Conservation (phyloP, 2,329 filamentous ascomycete species). For the Byssoonygena ceratinophila region DNA sequence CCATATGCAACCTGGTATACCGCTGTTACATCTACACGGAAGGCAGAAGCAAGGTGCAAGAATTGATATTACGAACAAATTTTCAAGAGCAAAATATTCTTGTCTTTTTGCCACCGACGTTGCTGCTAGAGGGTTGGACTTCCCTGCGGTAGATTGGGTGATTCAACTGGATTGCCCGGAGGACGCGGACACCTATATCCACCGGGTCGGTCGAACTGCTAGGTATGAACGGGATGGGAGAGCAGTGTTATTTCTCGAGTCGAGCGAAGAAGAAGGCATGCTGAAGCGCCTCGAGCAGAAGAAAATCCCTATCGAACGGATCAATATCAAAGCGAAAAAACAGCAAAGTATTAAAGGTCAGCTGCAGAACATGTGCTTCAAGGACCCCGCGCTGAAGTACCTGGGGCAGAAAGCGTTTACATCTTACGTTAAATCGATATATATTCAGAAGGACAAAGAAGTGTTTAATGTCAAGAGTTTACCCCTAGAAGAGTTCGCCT, state of each 20-base stretch:
- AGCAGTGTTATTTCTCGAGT: constrained; percentile 83
- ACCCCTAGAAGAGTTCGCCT: constrained; percentile 74
- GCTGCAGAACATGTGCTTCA: constrained; percentile 89
- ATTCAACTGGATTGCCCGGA: constrained; percentile 98
- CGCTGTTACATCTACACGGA: constrained; percentile 83
- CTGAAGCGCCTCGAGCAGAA: constrained; percentile 71
- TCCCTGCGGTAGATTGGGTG: constrained; percentile 95
- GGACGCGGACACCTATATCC: constrained; percentile 94
- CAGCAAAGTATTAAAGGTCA: constrained; percentile 75
- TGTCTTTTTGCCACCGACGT: constrained; percentile 95
- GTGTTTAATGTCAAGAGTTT: constrained; percentile 76
- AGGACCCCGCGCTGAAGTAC: constrained; percentile 87
- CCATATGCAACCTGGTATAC: constrained; percentile 86
- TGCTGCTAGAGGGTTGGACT: constrained; percentile 85
- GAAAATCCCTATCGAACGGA: constrained; percentile 76
- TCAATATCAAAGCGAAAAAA: constrained; percentile 81
- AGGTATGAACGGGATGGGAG: constrained; percentile 78
- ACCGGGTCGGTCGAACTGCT: constrained; percentile 89
- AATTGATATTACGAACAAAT: constrained; percentile 75
- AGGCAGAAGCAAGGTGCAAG: constrained; percentile 85
- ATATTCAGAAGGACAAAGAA: constrained; percentile 83
- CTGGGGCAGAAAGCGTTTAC: constrained; percentile 93
- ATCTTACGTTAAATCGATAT: constrained; percentile 73
- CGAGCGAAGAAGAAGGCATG: constrained; percentile 89
- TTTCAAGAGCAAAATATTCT: constrained; percentile 66